Conservation (phyloP, 441 rosid species). For the Viola pubescens region DNA sequence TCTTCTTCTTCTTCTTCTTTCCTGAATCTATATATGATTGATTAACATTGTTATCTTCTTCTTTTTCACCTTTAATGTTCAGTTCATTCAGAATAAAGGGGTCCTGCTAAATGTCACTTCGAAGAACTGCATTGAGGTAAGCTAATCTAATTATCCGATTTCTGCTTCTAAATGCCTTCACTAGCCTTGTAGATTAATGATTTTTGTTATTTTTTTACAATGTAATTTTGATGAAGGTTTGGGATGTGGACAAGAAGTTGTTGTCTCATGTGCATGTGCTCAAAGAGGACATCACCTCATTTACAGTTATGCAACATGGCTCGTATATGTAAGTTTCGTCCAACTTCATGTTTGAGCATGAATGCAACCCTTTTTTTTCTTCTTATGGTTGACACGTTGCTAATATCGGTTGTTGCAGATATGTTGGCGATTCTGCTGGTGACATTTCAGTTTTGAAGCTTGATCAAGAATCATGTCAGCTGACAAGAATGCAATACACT, state of each 20-base stretch:
- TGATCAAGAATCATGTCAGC: slow-evolving; percentile 36
- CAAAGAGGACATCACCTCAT: slow-evolving; percentile 54
- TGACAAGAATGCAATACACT: slow-evolving; percentile 50
- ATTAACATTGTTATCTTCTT: not conserved
- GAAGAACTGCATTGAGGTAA: slow-evolving; percentile 77
- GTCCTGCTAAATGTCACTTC: slow-evolving; percentile 62
- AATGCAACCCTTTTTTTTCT: not conserved
- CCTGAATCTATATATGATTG: not conserved
- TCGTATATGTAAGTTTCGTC: slow-evolving; percentile 56
- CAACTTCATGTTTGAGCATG: not conserved
- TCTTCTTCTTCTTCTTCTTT: not conserved
- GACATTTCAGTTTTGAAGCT: slow-evolving; percentile 61
- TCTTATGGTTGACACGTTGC: not conserved
- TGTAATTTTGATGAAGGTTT: slow-evolving; percentile 39
- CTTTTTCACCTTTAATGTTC: slow-evolving; percentile 10
- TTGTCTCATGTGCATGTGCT: slow-evolving; percentile 44
- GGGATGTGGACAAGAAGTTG: slow-evolving; percentile 71
- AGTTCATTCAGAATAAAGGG: slow-evolving; percentile 74
- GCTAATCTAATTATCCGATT: slow-evolving; percentile 11
- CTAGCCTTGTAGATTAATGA: too few species aligned
- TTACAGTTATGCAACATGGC: slow-evolving; percentile 53
- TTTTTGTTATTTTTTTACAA: not conserved
- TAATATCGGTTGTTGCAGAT: slow-evolving; percentile 38
- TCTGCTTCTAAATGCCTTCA: not conserved
- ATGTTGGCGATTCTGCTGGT: slow-evolving; percentile 73